A percentile compares a stretch with the other conserved stretches of the same genome.
Conservation (phyloP, 2,329 filamentous ascomycete species). For the Curvularia sp. region DNA sequence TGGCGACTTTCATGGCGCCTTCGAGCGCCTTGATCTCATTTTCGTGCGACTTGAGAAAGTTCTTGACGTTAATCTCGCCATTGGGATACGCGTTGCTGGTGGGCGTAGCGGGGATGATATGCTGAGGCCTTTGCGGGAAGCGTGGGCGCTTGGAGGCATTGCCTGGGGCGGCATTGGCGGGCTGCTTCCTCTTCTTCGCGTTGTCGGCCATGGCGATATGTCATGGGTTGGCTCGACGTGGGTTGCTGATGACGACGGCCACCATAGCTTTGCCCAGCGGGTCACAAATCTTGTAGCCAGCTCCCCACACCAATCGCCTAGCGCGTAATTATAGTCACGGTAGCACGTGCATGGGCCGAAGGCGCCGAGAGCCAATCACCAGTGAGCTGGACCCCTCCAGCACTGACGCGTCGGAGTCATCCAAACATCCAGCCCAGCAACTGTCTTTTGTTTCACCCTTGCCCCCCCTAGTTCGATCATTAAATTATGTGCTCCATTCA, state of each 20-base stretch:
- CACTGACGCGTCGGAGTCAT: constrained; percentile 13
- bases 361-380: constrained; percentile 11
- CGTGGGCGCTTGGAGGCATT: constrained; percentile 34
- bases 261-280: constrained; percentile 17
- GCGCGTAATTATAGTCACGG: constrained; percentile 18
- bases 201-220: constrained; percentile 28
- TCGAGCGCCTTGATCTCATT: constrained; percentile 90
- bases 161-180: constrained; percentile 16
- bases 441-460: constrained; percentile 22
- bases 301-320: constrained; percentile 17
- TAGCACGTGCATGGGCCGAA: constrained; percentile 15
- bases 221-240: constrained; percentile 7
- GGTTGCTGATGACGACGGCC: constrained; percentile 21
- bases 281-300: constrained; percentile 9
- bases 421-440: constrained; percentile 12
- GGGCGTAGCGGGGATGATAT: constrained; percentile 40
- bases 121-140: constrained; percentile 36
- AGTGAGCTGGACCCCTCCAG: constrained; percentile 5
- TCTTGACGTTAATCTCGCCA: constrained; percentile 83
- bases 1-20: constrained; percentile 78
- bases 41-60: constrained; percentile 84
- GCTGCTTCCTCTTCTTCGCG: constrained; percentile 36
- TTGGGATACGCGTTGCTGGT: constrained; percentile 63
- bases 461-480: constrained; percentile 9
- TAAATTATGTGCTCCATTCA: constrained; percentile 20